A percentile compares a stretch with the other conserved stretches of the same genome.
phyloP scores from a whole-genome alignment of 164 flowering plant genomes.

The Chloranthus sessilifolius region DNA sequence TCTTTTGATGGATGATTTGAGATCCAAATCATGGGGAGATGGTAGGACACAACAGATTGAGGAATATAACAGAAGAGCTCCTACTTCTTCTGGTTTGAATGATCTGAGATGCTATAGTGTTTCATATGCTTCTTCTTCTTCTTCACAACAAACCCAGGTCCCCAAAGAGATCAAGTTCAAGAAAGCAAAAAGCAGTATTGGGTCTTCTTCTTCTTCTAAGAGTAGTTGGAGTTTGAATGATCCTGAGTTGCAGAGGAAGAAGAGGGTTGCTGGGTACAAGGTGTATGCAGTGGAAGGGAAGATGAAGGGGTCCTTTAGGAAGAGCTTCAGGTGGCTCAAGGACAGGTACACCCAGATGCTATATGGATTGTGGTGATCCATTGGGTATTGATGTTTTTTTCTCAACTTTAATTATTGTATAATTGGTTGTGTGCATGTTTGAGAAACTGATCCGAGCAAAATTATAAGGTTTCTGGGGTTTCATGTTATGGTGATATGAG shows the following conservation, averaged over 20 bases:
- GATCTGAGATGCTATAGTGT: constrained; percentile 25
- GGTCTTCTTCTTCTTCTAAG: constrained; percentile 13
- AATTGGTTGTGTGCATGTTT: no score
- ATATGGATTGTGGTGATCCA: constrained; percentile 37
- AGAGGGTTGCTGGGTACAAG: constrained; percentile 44
- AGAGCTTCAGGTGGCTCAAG: constrained; percentile 45
- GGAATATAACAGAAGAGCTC: constrained; percentile 14
- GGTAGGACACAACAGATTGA: constrained; percentile 32
- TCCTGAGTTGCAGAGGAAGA: constrained; percentile 43
- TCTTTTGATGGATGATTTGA: constrained; percentile 43
- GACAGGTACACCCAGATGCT: constrained; percentile 29
- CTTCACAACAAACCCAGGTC: constrained; percentile 12
- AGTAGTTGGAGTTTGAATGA: constrained; percentile 25
- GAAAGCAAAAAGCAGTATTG: constrained; percentile 13
- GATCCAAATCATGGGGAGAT: constrained; percentile 42
- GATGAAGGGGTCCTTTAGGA: constrained; percentile 36
- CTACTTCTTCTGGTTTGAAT: constrained; percentile 14
- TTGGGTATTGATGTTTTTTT: no score
- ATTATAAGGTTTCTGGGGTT: no score
- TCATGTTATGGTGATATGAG: no score
- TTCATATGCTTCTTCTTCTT: constrained; percentile 22
- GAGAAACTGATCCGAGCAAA: no score
- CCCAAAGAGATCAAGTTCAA: constrained; percentile 22
- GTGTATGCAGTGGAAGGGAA: constrained; percentile 46
- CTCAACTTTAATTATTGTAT: no score